Base-by-base conservation (phyloP, 345 rosid genomes). In the Microthlaspi erraticum region DNA sequence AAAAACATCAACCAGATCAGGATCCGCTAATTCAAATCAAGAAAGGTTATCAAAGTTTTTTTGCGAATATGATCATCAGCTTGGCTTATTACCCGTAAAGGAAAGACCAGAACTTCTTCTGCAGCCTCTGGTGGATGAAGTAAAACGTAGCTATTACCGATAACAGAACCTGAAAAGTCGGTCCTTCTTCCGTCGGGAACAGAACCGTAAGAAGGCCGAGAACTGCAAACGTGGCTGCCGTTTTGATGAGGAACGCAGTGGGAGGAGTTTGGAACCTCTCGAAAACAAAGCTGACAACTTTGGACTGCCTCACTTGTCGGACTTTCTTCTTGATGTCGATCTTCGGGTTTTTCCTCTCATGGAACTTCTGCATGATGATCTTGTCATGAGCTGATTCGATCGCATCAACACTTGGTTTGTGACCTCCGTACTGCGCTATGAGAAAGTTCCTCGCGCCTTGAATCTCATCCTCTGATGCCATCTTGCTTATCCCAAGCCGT, bases 131-230 rank as follows among this genome's bases (percentile, higher is more conserved):
- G 66, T 94, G 70, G 58, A 88, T 79, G 80, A 89, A 91, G 79
- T 89, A 94, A 48, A 86, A 77, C 26, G 98, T 88, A 54, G 92
- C 89, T 48, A 89, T 66, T 26, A 89, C 75, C 44, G 98, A 94
- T 68, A 91, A 26, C 55, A 81, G 82, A 64, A 94, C 99, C 74
- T 94, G 98, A 60, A 91, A 80, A 19, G 99, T 89, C 8, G 96
- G 99, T 68, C 97, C 97, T 73, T 91, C 97, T 83, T 94, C 99
- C 2, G 99, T 94, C 42, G 99, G 99, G 74, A 91, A 94, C 37
- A 91, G 82, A 67, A 87, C 68, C 8, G 99, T 85, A 36, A 91
- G 85, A 81, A 77, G 83, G 34, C 83, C 98, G 37, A 94, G 93
- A 39, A 82, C 84, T 19, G 91, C 54, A 74, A 91, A 94, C 6